Percentiles rank a stretch among this genome's conserved stretches.
Conservation (phyloP, 768 basidiomycete genomes). For the Tephrocybe sp. region DNA sequence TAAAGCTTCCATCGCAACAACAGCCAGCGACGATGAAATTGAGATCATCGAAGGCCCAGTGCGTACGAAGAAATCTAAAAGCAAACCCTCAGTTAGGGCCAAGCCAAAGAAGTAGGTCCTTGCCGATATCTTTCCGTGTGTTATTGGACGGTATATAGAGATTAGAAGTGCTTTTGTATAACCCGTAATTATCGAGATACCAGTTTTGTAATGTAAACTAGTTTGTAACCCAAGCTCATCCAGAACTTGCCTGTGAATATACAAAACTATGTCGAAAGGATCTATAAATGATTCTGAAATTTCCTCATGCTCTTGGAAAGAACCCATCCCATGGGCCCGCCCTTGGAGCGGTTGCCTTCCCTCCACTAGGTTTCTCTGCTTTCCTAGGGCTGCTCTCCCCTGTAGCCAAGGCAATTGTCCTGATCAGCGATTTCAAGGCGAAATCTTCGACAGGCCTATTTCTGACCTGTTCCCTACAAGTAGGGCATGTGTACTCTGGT, state of each 20-base stretch:
- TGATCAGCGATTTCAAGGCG: conserved; percentile 56
- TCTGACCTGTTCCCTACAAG: conserved; percentile 53
- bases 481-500: conserved; percentile 68
- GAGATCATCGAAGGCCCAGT: conserved; percentile 52
- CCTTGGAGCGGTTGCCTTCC: conserved; percentile 19
- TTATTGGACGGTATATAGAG: background rate
- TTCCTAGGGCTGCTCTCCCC: conserved; percentile 49
- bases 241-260: background rate
- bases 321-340: conserved; percentile 46
- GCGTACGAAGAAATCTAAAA: conserved; percentile 32
- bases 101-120: conserved; percentile 36
- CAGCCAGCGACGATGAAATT: conserved; percentile 53
- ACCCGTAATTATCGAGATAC: conserved; percentile 1
- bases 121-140: background rate
- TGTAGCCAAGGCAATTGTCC: conserved; percentile 44
- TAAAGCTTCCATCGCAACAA: conserved; percentile 35
- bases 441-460: conserved; percentile 60
- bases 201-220: background rate
- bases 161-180: conserved; percentile 1
- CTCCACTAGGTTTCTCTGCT: conserved; percentile 15
- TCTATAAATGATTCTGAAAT: background rate
- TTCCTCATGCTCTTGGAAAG: conserved; percentile 37
- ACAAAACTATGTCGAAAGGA: background rate
- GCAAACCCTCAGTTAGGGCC: conserved; percentile 36
- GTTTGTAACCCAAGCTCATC: background rate